Percentiles rank a stretch among this genome's conserved stretches.
Conservation (phyloP, 805 yeast species). For the Kuraishia molischiana region DNA sequence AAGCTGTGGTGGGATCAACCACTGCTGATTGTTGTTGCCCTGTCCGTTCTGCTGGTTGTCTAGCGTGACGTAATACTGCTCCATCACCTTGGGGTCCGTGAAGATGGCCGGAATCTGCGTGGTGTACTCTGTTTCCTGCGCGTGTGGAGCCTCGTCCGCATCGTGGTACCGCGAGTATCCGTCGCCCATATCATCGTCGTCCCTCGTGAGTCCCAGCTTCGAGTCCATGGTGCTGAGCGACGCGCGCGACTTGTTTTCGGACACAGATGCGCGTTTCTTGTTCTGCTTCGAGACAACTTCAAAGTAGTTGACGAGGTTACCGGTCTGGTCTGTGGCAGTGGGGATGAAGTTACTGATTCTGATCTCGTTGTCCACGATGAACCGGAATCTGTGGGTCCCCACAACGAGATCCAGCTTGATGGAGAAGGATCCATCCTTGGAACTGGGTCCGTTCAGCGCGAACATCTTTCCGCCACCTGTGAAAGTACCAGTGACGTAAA, state of each 20-base stretch:
- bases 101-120: slow-evolving; percentile 74
- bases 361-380: slow-evolving; percentile 89
- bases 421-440: slow-evolving; percentile 41
- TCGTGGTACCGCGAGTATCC: slow-evolving; percentile 74
- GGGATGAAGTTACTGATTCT: slow-evolving; percentile 82
- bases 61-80: slow-evolving; percentile 68
- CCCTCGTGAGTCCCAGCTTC: slow-evolving; percentile 51
- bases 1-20: slow-evolving; percentile 86
- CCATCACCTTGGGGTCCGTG: slow-evolving; percentile 82
- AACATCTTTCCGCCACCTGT: slow-evolving; percentile 99
- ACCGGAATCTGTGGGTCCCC: slow-evolving; percentile 89
- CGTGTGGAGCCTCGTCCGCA: slow-evolving; percentile 27
- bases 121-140: slow-evolving; percentile 36
- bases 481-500: slow-evolving; percentile 93
- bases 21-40: slow-evolving; percentile 43
- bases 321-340: slow-evolving; percentile 97
- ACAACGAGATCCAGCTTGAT: slow-evolving; percentile 73
- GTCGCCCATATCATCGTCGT: slow-evolving; percentile 75
- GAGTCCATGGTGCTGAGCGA: slow-evolving; percentile 40
- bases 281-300: slow-evolving; percentile 41
- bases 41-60: slow-evolving; percentile 53
- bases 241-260: slow-evolving; percentile 14
- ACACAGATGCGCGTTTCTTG: slow-evolving; percentile 1
- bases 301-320: slow-evolving; percentile 86
- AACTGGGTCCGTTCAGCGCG: slow-evolving; percentile 52